Base-by-base conservation (phyloP, 768 basidiomycete genomes). In the Pleurotus tuoliensis region DNA sequence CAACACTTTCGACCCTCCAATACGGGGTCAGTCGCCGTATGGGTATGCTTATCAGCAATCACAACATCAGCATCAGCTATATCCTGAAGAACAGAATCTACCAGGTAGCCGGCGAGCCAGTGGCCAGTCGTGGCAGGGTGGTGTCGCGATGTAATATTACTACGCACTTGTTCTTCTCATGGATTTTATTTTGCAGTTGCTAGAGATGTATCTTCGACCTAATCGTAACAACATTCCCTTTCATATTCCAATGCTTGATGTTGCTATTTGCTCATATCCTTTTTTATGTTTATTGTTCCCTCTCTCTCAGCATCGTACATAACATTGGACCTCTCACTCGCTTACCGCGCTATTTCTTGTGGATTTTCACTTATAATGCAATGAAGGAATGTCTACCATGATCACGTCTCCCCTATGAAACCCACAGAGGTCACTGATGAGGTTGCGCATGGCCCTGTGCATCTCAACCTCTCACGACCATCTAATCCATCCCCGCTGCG, bases 1-100 rank as follows among this genome's bases (percentile, higher is more conserved):
- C 52, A 68, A 63, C 20, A 64, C 67, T 30, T 67, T 64, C 5
- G 64, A 68, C 44, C 51, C 51, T n/a, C 51, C 51, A 53, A 53
- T 53, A 53, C 51, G 51, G n/a, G 51, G 51, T 12, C 51, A 53
- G 15, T 53, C 51, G 15, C 51, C 51, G 34, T 53, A 53, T 24
- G 51, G 51, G 22, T 53, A 53, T 41, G 39, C 39, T 53, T 39
- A 39, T 25, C 51, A 53, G 39, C 51, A 53, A 22, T n/a, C 27
- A n/a, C 49, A 30, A 20, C 49, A 51, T 16, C 49, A 27, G 22
- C 34, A 15, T 11, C 18, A 16, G 11, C 18, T 20, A 1, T 20
- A 37, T 24, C 24, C 16, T 18, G 51, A 38, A n/a, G 51, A 41
- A n/a, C n/a, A 40, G 13, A 22, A 34, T 37, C 37, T 37, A 15